A percentile compares a stretch with the other conserved stretches of the same genome.
Conservation (phyloP, 176 grass and related monocot genomes). For the Zoysia japonica region DNA sequence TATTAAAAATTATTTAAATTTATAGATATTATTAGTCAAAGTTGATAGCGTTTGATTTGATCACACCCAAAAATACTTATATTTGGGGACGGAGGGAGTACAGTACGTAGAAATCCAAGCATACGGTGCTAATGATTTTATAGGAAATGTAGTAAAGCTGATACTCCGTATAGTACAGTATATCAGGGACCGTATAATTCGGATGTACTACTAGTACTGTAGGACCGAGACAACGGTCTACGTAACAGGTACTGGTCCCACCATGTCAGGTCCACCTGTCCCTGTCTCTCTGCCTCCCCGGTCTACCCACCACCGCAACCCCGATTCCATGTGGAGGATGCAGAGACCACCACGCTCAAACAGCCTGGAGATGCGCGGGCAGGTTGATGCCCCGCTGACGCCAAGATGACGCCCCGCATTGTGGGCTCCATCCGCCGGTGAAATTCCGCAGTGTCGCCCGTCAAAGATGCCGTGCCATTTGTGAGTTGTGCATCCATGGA, state of each 20-base stretch:
- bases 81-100: too few relatives aligned
- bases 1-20: too few relatives aligned
- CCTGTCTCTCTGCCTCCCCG: slow-evolving; percentile 10
- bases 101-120: not conserved
- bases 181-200: not conserved
- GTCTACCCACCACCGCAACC: slow-evolving; percentile 16
- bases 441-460: not conserved
- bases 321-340: slow-evolving; percentile 21
- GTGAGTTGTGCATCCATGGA: not conserved
- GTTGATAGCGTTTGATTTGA: too few relatives aligned
- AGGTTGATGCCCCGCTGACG: slow-evolving; percentile 30
- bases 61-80: too few relatives aligned
- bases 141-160: not conserved
- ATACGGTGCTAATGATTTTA: not conserved
- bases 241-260: not conserved
- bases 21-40: too few relatives aligned
- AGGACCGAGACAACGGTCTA: not conserved
- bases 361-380: not conserved
- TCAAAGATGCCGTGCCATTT: not conserved
- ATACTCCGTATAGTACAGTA: too few relatives aligned
- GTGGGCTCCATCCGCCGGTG: not conserved
- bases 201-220: not conserved
- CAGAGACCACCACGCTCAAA: not conserved
- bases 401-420: slow-evolving; percentile 9
- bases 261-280: slow-evolving; percentile 12